phyloP scores from a whole-genome alignment of 805 yeast species.

The Wickerhamiella nectarea region DNA sequence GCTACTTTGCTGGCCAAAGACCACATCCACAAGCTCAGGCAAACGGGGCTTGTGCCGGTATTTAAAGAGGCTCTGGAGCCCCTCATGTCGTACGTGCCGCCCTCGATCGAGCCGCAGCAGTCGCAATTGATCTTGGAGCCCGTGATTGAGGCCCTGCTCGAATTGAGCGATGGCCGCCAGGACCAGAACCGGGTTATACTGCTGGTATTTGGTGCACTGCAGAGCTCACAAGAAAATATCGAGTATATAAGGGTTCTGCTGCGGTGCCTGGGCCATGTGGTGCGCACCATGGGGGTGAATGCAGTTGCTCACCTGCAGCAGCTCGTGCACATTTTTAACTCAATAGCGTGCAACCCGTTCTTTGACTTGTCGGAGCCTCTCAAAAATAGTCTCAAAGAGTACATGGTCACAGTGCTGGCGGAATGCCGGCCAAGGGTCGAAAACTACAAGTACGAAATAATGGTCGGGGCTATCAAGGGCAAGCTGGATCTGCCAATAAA shows the following conservation, averaged over 20 bases:
- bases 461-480: conserved; percentile 19
- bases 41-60: conserved; percentile 22
- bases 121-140: conserved; percentile 17
- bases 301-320: conserved; percentile 19
- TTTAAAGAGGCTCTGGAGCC: conserved; percentile 23
- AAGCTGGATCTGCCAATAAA: neutral
- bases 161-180: conserved; percentile 23
- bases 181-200: conserved; percentile 17
- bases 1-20: conserved; percentile 10
- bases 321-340: conserved; percentile 17
- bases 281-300: conserved; percentile 13
- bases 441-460: conserved; percentile 21
- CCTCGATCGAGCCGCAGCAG: conserved; percentile 16
- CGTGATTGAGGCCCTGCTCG: conserved; percentile 34
- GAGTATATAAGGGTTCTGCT: conserved; percentile 15
- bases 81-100: conserved; percentile 24
- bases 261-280: conserved; percentile 10
- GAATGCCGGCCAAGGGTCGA: conserved; percentile 21
- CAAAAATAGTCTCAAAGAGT: conserved; percentile 9
- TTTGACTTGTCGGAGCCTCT: conserved; percentile 16
- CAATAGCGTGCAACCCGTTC: conserved; percentile 24
- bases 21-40: conserved; percentile 9
- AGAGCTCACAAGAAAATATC: conserved; percentile 18
- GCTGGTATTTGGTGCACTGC: conserved; percentile 21
- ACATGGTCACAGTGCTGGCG: conserved; percentile 12